phyloP scores from a whole-genome alignment of 768 basidiomycete species.

The Omphalotus guepiniiformis region DNA sequence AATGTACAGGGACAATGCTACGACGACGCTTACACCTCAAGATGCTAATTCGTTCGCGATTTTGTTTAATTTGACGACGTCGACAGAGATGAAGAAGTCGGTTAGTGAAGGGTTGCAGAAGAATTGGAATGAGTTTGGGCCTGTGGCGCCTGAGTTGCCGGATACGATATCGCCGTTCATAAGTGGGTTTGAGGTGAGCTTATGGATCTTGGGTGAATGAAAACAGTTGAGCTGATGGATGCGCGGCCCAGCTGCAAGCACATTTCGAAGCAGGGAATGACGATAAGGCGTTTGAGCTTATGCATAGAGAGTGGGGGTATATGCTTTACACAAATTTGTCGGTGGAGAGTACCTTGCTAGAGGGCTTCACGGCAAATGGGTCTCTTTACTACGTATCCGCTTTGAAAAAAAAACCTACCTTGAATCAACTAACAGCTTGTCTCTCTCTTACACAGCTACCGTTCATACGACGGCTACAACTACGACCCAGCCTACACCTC shows the following conservation, averaged over 20 bases:
- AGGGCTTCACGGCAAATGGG: slow-evolving; percentile 56
- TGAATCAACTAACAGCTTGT: background rate
- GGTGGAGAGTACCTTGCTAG: slow-evolving; percentile 53
- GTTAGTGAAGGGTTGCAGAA: slow-evolving; percentile 44
- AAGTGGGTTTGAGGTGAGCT: slow-evolving; percentile 49
- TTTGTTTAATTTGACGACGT: slow-evolving; percentile 45
- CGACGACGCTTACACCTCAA: slow-evolving; percentile 49
- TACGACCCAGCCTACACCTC: slow-evolving; percentile 55
- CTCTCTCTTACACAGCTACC: slow-evolving; percentile 33
- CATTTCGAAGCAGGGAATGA: slow-evolving; percentile 54
- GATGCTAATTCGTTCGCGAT: slow-evolving; percentile 57
- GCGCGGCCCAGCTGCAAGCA: slow-evolving; percentile 42
- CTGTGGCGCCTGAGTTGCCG: slow-evolving; percentile 51
- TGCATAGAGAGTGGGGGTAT: slow-evolving; percentile 56
- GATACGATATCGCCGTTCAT: slow-evolving; percentile 61
- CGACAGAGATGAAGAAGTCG: slow-evolving; percentile 29
- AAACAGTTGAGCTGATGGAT: background rate
- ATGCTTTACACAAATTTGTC: slow-evolving; percentile 52
- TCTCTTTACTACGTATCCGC: slow-evolving; percentile 39
- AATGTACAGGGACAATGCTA: slow-evolving; percentile 52
- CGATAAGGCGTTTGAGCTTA: slow-evolving; percentile 46
- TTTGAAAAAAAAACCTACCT: background rate
- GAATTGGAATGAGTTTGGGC: slow-evolving; percentile 51
- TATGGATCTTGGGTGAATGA: background rate
- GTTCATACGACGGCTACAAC: slow-evolving; percentile 50